Evolutionary conservation across 495 filamentous ascomycete species (phyloP).

Genomic region (Astrothelium macrocarpum): DNA sequence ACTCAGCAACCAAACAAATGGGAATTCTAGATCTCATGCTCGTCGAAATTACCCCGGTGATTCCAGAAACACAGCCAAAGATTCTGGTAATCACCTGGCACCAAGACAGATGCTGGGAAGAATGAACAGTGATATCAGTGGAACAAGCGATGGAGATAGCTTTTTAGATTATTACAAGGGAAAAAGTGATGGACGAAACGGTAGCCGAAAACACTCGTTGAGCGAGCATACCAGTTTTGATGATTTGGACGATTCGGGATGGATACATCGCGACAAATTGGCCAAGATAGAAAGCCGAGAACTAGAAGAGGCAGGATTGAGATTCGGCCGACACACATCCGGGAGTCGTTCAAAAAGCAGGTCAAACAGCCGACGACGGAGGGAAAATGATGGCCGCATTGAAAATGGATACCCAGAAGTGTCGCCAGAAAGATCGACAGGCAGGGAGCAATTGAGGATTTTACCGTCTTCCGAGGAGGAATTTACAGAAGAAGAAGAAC

Average conservation of each 20-base stretch:
- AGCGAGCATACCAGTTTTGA: background rate
- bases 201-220: slow-evolving; percentile 3
- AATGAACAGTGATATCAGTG: slow-evolving; percentile 3
- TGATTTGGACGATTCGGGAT: slow-evolving; percentile 52
- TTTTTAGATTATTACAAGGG: slow-evolving; percentile 1
- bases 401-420: slow-evolving; percentile 7
- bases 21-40: background rate
- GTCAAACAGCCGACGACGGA: slow-evolving; percentile 8
- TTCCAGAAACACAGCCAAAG: background rate
- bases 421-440: background rate
- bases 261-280: slow-evolving; percentile 96
- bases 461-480: slow-evolving; percentile 36
- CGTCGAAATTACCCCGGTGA: background rate
- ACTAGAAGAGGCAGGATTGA: slow-evolving; percentile 81
- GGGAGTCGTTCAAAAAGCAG: slow-evolving; percentile 31
- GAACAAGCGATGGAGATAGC: background rate
- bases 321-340: slow-evolving; percentile 51
- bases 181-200: background rate
- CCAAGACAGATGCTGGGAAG: slow-evolving; percentile 3
- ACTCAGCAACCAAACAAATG: background rate
- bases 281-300: slow-evolving; percentile 89
- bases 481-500: slow-evolving; percentile 32
- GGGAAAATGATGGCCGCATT: background rate
- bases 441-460: slow-evolving; percentile 31
- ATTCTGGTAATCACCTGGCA: background rate